Evolutionary conservation across 192 early-diverging fungal genomes (phyloP), one percentile per base, ranked within the genome.

Genomic region (Entrophospora sp.): DNA sequence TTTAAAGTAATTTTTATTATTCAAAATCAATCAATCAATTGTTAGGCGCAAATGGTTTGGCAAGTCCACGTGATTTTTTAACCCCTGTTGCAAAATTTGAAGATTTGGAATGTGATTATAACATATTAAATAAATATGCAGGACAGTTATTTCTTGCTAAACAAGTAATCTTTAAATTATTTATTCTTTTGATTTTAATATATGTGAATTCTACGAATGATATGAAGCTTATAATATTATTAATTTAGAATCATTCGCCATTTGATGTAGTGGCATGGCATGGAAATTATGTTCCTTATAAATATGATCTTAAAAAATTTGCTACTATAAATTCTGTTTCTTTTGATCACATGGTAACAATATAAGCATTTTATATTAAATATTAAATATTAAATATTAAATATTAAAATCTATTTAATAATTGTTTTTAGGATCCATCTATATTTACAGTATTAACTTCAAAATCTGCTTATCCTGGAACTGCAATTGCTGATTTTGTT

Each of bases 201-300:
- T n/a, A n/a, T n/a, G n/a, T n/a, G n/a, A n/a, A n/a, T n/a, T n/a
- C n/a, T n/a, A n/a, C n/a, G n/a, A n/a, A n/a, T n/a, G n/a, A n/a
- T n/a, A n/a, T n/a, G n/a, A n/a, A n/a, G n/a, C 94, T 18, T 94
- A 91, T 75, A 58, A 57, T 14, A 83, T 83, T 6, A 62, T 67
- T n/a, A 85, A 89, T 22, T 44, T 70, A 38, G 77, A 63, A 81
- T 45, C 93, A 98, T 72, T 89, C 87, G n/a, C 91, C 93, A 5
- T 98, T 91, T 63, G 91, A 98, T 69, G 93, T 97, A 3, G 95
- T 96, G 24, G 95, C 92, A 7, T 97, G 95, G 91, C 92, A 95
- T 72, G 95, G 95, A 34, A 97, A 97, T 82, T 97, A 95, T 73
- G 87, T 85, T 8, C 95, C 95, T 2, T 97, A 81, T 82, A 95